phyloP scores from a whole-genome alignment of 1,284 basidiomycete genomes.

The Rhodotorula sp. region DNA sequence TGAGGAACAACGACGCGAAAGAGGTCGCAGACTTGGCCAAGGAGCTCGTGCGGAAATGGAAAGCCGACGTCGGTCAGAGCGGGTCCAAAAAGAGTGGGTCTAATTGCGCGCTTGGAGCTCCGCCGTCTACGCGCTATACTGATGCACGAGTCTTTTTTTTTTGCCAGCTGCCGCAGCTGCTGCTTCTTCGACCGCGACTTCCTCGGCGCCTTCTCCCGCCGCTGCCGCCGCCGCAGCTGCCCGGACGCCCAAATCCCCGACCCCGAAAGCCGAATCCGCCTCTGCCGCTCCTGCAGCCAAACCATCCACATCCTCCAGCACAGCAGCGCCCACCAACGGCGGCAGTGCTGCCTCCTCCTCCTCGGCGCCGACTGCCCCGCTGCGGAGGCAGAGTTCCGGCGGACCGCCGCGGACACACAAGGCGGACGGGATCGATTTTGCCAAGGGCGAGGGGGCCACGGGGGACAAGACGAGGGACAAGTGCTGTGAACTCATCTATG shows the following conservation, averaged over 20 bases:
- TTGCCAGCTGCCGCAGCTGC: background rate
- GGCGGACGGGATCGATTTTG: slow-evolving; percentile 64
- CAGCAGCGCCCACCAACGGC: background rate
- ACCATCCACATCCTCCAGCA: background rate
- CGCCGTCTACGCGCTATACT: background rate
- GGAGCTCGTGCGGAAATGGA: slow-evolving; percentile 76
- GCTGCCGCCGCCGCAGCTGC: slow-evolving; percentile 13
- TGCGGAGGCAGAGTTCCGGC: slow-evolving; percentile 25
- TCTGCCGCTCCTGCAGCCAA: background rate
- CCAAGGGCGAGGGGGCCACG: slow-evolving; percentile 50
- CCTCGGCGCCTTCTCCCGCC: slow-evolving; percentile 3
- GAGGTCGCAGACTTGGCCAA: slow-evolving; percentile 81
- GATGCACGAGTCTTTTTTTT: background rate
- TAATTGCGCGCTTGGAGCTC: no score
- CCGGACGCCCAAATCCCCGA: slow-evolving; percentile 5
- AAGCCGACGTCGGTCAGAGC: slow-evolving; percentile 32
- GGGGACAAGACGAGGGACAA: slow-evolving; percentile 79
- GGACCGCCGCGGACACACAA: slow-evolving; percentile 60
- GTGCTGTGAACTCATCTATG: slow-evolving; percentile 86
- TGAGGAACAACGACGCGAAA: slow-evolving; percentile 60
- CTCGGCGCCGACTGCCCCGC: background rate
- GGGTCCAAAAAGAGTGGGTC: slow-evolving; percentile 27
- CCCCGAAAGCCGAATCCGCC: background rate
- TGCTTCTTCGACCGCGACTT: slow-evolving; percentile 12
- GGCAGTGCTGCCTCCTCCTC: background rate